These are phyloP conservation scores for Amanita subjunquillea DNA, from an alignment of 768 basidiomycete species.

Conservation along the genomic window DNA sequence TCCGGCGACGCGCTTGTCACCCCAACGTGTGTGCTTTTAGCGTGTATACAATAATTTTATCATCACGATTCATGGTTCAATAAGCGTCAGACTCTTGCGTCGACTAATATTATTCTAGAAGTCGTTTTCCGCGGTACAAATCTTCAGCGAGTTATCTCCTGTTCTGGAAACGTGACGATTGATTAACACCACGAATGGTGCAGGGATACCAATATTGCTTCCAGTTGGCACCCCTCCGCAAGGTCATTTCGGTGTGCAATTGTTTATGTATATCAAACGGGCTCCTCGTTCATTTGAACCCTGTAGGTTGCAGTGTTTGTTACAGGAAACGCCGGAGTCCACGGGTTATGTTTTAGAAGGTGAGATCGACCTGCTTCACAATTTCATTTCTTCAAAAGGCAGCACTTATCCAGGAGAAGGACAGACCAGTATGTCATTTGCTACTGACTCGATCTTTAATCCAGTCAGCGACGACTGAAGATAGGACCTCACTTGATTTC, in stretches of 20 bases:
- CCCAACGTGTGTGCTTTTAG: background rate
- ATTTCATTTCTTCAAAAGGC: slow-evolving; percentile 38
- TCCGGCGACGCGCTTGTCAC: background rate
- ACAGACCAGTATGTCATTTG: slow-evolving; percentile 36
- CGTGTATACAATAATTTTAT: slow-evolving; percentile 20
- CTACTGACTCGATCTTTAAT: slow-evolving; percentile 45
- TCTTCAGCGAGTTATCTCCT: slow-evolving; percentile 33
- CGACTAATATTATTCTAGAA: slow-evolving; percentile 32
- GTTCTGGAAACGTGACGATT: slow-evolving; percentile 26
- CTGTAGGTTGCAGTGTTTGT: slow-evolving; percentile 41
- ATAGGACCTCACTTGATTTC: slow-evolving; percentile 33
- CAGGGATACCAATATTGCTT: background rate
- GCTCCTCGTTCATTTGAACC: background rate
- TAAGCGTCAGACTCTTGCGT: slow-evolving; percentile 25
- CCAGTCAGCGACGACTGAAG: slow-evolving; percentile 40
- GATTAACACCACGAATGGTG: slow-evolving; percentile 30
- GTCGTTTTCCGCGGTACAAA: slow-evolving; percentile 50
- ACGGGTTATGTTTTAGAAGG: slow-evolving; percentile 34
- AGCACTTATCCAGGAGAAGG: slow-evolving; percentile 39
- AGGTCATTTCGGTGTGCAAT: slow-evolving; percentile 21
- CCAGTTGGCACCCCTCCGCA: slow-evolving; percentile 48
- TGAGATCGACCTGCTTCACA: slow-evolving; percentile 24
- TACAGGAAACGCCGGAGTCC: slow-evolving; percentile 29
- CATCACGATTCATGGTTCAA: slow-evolving; percentile 15
- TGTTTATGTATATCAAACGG: background rate